Conservation (phyloP, 345 rosid species). For the Linum lewisii region DNA sequence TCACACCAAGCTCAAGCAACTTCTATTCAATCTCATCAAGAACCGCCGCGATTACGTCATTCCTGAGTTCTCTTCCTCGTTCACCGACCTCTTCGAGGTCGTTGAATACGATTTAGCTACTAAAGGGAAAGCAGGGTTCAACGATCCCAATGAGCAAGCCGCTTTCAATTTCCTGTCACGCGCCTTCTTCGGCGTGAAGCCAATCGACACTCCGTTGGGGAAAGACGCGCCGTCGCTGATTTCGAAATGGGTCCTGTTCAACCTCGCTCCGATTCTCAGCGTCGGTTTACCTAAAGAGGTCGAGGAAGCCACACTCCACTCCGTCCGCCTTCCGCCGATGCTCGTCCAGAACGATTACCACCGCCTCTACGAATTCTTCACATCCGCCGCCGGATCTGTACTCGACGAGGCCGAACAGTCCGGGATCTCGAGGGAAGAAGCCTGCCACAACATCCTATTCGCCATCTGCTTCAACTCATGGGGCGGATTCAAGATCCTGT, state of each 20-base stretch:
- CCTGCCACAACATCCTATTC: constrained; percentile 70
- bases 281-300: constrained; percentile 50
- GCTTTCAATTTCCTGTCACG: constrained; percentile 61
- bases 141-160: constrained; percentile 41
- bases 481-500: constrained; percentile 67
- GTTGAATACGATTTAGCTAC: constrained; percentile 46
- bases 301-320: constrained; percentile 49
- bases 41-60: constrained; percentile 45
- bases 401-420: constrained; percentile 59
- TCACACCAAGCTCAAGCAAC: constrained; percentile 59
- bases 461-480: constrained; percentile 81
- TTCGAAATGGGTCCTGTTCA: constrained; percentile 60
- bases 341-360: constrained; percentile 58
- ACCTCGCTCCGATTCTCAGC: constrained; percentile 42
- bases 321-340: constrained; percentile 48
- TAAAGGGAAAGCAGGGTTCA: constrained; percentile 51
- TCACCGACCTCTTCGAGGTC: constrained; percentile 36
- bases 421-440: constrained; percentile 73
- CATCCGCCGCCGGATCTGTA: constrained; percentile 36
- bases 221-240: constrained; percentile 53
- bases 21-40: constrained; percentile 55
- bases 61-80: constrained; percentile 60
- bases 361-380: constrained; percentile 68
- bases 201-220: constrained; percentile 48
- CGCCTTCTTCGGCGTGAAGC: constrained; percentile 44